A percentile compares a stretch with the other conserved stretches of the same genome.
phyloP scores from a whole-genome alignment of 1,284 basidiomycete genomes.

The Moesziomyces sp. region DNA sequence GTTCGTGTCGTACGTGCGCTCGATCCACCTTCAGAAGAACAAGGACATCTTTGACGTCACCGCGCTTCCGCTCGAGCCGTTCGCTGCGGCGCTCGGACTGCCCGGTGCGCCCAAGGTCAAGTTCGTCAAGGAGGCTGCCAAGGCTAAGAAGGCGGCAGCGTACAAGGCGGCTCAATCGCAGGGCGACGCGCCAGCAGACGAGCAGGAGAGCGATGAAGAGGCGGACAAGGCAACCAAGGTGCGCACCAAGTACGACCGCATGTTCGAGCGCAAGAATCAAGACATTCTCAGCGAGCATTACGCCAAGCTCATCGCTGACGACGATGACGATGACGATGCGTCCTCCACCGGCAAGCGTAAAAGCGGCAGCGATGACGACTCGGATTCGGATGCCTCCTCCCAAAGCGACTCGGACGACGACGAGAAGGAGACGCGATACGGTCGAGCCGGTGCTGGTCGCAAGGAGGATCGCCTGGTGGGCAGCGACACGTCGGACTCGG shows the following conservation, averaged over 20 bases:
- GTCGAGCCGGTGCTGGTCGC: conserved; percentile 15
- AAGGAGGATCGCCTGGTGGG: conserved; percentile 41
- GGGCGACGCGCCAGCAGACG: conserved; percentile 12
- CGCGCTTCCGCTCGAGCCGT: conserved; percentile 83
- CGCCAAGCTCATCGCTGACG: conserved; percentile 80
- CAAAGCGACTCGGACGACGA: conserved; percentile 14
- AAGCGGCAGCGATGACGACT: conserved; percentile 9
- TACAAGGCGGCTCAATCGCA: conserved; percentile 51
- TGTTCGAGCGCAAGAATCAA: conserved; percentile 97
- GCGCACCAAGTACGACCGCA: conserved; percentile 92
- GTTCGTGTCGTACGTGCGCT: conserved; percentile 95
- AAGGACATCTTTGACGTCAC: conserved; percentile 89
- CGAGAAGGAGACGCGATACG: conserved; percentile 42
- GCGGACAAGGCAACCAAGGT: conserved; percentile 50
- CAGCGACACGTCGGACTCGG: conserved; percentile 60
- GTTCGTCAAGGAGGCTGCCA: conserved; percentile 79
- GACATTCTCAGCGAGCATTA: conserved; percentile 92
- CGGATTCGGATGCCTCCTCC: conserved; percentile 16
- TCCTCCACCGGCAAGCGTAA: conserved; percentile 26
- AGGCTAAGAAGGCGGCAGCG: conserved; percentile 77
- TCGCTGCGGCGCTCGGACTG: conserved; percentile 88
- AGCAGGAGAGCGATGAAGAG: conserved; percentile 62
- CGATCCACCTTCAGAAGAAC: conserved; percentile 91
- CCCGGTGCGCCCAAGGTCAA: conserved; percentile 97
- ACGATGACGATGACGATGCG: conserved; percentile 17